Conservation (phyloP, 345 rosid genomes). For the Citrus cavaleriei region DNA sequence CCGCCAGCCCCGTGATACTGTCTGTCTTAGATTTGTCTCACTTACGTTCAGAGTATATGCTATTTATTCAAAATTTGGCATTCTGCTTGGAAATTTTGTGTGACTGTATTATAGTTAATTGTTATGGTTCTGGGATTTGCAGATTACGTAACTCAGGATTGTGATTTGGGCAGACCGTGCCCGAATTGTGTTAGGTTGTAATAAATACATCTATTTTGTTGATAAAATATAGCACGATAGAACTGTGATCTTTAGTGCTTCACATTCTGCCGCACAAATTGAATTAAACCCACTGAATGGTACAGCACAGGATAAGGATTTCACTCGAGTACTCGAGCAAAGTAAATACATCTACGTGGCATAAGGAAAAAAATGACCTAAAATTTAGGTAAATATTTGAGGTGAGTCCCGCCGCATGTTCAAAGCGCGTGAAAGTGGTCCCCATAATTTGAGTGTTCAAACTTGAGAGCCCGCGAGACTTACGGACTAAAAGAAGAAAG, state of each 20-base stretch:
- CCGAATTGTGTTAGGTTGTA: no score
- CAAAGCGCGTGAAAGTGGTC: constrained; percentile 34
- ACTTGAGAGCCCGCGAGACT: constrained; percentile 17
- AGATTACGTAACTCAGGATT: no score
- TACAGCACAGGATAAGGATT: background rate
- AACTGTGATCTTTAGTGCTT: no score
- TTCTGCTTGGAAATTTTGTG: no score
- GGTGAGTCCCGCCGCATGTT: background rate
- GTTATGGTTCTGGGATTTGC: no score
- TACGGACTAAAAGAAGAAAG: background rate
- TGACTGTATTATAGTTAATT: no score
- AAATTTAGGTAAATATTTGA: background rate
- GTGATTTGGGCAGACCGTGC: no score
- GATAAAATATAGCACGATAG: no score
- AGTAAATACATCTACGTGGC: background rate
- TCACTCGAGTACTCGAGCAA: background rate
- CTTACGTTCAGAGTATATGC: no score
- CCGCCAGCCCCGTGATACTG: constrained; percentile 2
- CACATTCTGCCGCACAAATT: no score
- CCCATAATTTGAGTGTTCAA: constrained; percentile 15
- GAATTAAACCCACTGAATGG: background rate
- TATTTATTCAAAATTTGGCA: no score
- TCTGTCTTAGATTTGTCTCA: background rate
- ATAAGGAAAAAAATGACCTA: background rate
- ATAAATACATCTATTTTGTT: no score